Conservation (phyloP, 257 asterid genomes). For the Lithospermum erythrorhizon region DNA sequence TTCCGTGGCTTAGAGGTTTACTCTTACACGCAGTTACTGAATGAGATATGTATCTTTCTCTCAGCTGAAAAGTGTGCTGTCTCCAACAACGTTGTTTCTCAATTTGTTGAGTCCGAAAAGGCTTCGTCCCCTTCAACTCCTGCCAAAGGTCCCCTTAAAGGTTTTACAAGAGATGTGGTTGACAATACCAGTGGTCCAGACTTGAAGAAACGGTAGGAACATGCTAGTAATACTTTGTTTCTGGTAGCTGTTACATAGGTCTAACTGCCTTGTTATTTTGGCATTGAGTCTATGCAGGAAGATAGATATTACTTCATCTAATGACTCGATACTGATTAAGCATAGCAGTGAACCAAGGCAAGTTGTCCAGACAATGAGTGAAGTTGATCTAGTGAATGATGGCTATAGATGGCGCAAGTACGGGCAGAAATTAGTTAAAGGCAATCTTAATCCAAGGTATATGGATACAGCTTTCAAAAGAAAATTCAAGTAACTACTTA, state of each 20-base stretch:
- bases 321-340: constrained; percentile 36
- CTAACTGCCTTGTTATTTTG: constrained; percentile 15
- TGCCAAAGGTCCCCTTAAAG: constrained; percentile 23
- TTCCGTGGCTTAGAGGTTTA: neutral
- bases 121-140: constrained; percentile 19
- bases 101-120: constrained; percentile 26
- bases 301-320: constrained; percentile 26
- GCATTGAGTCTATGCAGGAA: constrained; percentile 38
- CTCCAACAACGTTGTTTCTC: constrained; percentile 20
- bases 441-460: constrained; percentile 95
- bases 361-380: constrained; percentile 70
- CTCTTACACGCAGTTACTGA: neutral
- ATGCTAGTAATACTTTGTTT: constrained; percentile 12
- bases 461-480: no score
- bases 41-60: constrained; percentile 2
- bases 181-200: constrained; percentile 33
- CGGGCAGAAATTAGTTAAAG: constrained; percentile 91
- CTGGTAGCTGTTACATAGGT: constrained; percentile 1
- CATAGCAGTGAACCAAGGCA: constrained; percentile 42
- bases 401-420: constrained; percentile 97
- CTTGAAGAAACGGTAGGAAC: constrained; percentile 61
- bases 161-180: constrained; percentile 18
- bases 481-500: no score
- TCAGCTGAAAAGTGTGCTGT: constrained; percentile 31
- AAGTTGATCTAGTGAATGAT: constrained; percentile 68